Percentiles rank a stretch among this genome's conserved stretches.
Evolutionary conservation across 768 basidiomycete species (phyloP).

Genomic region (Rhizopogon salebrosus): DNA sequence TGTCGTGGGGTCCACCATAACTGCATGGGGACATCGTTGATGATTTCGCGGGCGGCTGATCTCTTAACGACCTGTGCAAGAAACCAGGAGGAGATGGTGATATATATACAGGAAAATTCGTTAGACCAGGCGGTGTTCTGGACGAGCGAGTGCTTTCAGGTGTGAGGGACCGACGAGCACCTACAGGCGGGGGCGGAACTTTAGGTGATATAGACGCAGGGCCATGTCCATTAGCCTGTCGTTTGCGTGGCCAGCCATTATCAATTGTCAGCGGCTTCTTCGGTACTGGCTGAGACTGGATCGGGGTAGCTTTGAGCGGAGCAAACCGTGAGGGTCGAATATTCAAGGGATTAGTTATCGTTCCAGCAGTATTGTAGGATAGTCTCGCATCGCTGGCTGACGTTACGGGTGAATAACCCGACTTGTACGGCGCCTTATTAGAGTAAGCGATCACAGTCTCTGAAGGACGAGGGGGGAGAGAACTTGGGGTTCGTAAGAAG

Average conservation of each 20-base stretch:
- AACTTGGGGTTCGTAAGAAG: constrained; percentile 4
- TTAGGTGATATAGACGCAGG: constrained; percentile 3
- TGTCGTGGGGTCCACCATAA: constrained; percentile 19
- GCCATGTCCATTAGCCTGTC: constrained; percentile 20
- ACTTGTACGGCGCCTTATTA: constrained; percentile 11
- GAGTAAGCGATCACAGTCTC: constrained; percentile 10
- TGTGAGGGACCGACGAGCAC: constrained; percentile 14
- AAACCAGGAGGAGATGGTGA: constrained; percentile 32
- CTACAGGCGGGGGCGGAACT: constrained; percentile 14
- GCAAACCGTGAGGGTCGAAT: constrained; percentile 42
- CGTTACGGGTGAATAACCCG: constrained; percentile 22
- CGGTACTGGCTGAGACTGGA: constrained; percentile 11
- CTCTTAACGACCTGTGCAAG: constrained; percentile 25
- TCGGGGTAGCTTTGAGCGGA: constrained; percentile 7
- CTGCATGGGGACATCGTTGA: constrained; percentile 13
- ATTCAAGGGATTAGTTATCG: constrained; percentile 47
- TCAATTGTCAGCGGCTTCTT: constrained; percentile 42
- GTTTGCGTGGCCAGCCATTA: constrained; percentile 40
- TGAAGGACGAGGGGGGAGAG: constrained; percentile 15
- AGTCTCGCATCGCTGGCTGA: constrained; percentile 26
- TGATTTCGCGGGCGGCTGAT: constrained; percentile 9
- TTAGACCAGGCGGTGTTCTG: constrained; percentile 27
- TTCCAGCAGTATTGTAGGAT: constrained; percentile 36
- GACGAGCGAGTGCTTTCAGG: constrained; percentile 30
- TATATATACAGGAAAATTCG: constrained; percentile 25